Base-by-base conservation (phyloP, 164 flowering plant species). In the Kalanchoe fedtschenkoi region DNA sequence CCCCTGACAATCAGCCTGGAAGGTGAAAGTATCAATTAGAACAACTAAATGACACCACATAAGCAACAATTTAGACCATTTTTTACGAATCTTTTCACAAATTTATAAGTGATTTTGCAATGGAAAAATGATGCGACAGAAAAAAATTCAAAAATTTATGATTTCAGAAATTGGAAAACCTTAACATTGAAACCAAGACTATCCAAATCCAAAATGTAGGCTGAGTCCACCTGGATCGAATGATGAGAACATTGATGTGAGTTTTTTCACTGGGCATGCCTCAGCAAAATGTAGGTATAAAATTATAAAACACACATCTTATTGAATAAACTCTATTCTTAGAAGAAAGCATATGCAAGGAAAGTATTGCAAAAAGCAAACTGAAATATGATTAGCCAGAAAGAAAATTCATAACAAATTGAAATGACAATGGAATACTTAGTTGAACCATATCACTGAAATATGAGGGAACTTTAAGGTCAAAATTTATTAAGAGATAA, bases 151-250 rank as follows among this genome's bases (percentile, higher is more conserved):
- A 16, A 17, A 17, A 32, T 57, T 32, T 21, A 13, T 66, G 26
- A 41, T 15, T 6, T 41, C 34, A 11, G 16, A 58, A 17, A 17
- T 13, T 33, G 30, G 57, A 66, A 64, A 68, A 92, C 98, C 96
- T 87, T 89, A 35, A 87, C 93, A 79, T 86, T 76, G 73, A 92
- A 84, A 63, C 98, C 98, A 63, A 89, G 86, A 67, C 96, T 86
- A 69, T 92, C 98, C 66, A 92, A 59, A 67, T 89, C 96, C 72
- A 92, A 70, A 68, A 92, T 89, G 75, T 81, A 66, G 46, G 98
- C 96, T 74, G 59, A 89, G 51, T 87, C 95, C 71, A 92, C 98
- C 95, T 91, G 86, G 26, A 72, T 8, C 66, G 66, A 2, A 57
- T n/a, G 38, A 30, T 34, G 56, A 46, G 11, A 30, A 1, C 51